Conservation (phyloP, 331 rosid species). For the Arachis monticola region DNA sequence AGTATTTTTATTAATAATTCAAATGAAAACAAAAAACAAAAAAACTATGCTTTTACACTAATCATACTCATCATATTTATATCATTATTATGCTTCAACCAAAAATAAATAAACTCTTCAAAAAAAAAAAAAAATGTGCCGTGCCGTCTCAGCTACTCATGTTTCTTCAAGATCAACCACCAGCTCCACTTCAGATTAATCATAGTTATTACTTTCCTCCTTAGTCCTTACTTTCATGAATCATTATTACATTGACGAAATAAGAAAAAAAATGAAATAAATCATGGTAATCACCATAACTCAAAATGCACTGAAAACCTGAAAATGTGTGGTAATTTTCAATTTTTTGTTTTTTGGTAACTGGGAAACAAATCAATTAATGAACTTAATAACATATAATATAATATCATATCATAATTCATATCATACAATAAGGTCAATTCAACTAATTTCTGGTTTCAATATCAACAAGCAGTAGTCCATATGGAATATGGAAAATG, state of each 20-base stretch:
- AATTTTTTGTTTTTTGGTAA: conserved; percentile 7
- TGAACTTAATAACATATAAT: conserved; percentile 39
- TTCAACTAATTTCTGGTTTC: conserved; percentile 25
- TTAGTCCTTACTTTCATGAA: conserved; percentile 18
- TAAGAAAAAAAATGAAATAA: conserved; percentile 14
- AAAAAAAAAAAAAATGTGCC: conserved; percentile 48
- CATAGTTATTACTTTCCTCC: background rate
- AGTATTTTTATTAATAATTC: conserved; percentile 38
- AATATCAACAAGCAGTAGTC: conserved; percentile 20
- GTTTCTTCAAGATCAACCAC: conserved; percentile 49
- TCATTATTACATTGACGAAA: conserved; percentile 46
- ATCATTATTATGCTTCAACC: conserved; percentile 46
- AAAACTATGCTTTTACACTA: conserved; percentile 47
- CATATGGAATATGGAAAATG: background rate
- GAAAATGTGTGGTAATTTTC: conserved; percentile 13
- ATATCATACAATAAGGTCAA: conserved; percentile 38
- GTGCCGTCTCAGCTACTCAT: conserved; percentile 90
- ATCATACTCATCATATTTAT: conserved; percentile 45
- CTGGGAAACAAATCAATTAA: conserved; percentile 19
- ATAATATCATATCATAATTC: background rate
- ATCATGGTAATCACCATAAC: conserved; percentile 34
- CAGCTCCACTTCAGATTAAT: conserved; percentile 13
- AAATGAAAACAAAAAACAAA: conserved; percentile 14
- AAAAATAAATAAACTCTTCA: conserved; percentile 21
- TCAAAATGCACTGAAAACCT: conserved; percentile 26